Percentiles rank a stretch among this genome's conserved stretches.
phyloP scores from a whole-genome alignment of 73 alveolate genomes.

The Paramecium pentaurelia region DNA sequence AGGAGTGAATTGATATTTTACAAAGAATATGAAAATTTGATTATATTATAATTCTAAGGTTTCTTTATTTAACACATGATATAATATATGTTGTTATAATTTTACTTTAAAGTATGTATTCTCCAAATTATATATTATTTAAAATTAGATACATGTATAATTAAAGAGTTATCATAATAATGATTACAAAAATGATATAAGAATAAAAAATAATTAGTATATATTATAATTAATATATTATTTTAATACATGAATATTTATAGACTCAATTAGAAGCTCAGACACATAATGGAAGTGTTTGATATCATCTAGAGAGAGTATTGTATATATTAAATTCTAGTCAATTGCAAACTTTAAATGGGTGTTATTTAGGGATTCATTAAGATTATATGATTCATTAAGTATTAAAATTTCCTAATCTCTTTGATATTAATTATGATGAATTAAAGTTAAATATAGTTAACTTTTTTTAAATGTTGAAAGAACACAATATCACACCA shows the following conservation, averaged over 20 bases:
- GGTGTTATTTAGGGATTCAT: neutral
- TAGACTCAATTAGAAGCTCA: neutral
- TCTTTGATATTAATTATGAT: neutral
- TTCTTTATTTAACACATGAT: too few relatives aligned
- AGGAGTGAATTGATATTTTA: too few relatives aligned
- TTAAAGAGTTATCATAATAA: too few relatives aligned
- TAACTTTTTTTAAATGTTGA: neutral
- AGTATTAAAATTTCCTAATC: neutral
- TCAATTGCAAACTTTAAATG: neutral
- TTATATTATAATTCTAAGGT: too few relatives aligned
- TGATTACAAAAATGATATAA: too few relatives aligned
- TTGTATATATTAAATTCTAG: neutral
- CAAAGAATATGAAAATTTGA: too few relatives aligned
- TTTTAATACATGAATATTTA: constrained; percentile 24
- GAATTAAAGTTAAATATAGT: neutral
- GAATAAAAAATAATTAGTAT: neutral
- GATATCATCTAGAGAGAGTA: constrained; percentile 39
- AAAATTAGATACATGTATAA: too few relatives aligned
- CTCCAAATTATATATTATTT: too few relatives aligned
- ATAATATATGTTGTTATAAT: too few relatives aligned
- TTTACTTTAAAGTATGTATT: too few relatives aligned
- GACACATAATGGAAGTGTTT: constrained; percentile 33
- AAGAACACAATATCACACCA: neutral
- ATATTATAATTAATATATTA: neutral
- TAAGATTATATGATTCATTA: neutral